Evolutionary conservation across 1,139 yeast genomes (phyloP).

Genomic region (Chernovozyma aurita): DNA sequence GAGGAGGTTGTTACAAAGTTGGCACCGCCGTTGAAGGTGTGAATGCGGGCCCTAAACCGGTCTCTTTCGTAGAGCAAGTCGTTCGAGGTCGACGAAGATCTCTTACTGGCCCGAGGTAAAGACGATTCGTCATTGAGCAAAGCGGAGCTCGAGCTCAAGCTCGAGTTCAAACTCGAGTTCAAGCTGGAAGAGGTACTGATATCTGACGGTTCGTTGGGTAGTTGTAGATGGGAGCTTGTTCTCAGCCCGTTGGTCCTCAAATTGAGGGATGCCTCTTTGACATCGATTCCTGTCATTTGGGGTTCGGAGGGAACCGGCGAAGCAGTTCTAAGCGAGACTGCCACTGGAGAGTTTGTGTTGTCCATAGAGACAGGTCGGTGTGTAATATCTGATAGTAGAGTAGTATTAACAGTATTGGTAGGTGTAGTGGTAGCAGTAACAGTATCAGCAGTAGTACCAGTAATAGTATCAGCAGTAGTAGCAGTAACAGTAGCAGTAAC

Average conservation of each 20-base stretch:
- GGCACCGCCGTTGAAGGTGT: conserved; percentile 23
- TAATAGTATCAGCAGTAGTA: neutral
- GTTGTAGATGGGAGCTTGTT: neutral
- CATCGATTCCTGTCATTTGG: neutral
- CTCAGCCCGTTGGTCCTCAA: neutral
- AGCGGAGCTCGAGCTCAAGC: conserved; percentile 1
- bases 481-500: neutral
- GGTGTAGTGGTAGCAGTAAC: neutral
- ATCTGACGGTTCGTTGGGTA: neutral
- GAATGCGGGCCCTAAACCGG: conserved; percentile 39
- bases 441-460: neutral
- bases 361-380: neutral
- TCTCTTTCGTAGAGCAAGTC: conserved; percentile 42
- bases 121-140: neutral
- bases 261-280: neutral
- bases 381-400: neutral
- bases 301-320: conserved; percentile 4
- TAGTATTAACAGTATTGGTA: neutral
- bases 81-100: conserved; percentile 41
- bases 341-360: neutral
- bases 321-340: conserved; percentile 2
- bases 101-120: conserved; percentile 15
- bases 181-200: neutral
- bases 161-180: conserved; percentile 2
- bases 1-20: conserved; percentile 5